phyloP scores from a whole-genome alignment of 305 asterid genomes.

The Fraxinus sp. region DNA sequence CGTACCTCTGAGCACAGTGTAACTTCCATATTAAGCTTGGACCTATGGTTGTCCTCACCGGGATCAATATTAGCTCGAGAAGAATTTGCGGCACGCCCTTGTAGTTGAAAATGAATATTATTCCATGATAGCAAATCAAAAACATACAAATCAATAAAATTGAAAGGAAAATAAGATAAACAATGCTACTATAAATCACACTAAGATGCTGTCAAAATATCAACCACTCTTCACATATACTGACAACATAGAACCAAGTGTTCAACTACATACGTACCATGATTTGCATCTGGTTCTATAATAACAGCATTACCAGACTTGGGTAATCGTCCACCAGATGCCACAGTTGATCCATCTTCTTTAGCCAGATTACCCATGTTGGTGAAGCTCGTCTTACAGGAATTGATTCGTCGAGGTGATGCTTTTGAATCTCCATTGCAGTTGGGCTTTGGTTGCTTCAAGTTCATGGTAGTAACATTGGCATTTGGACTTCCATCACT shows the following conservation, averaged over 20 bases:
- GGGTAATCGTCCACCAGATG: conserved; percentile 49
- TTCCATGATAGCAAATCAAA: conserved; percentile 22
- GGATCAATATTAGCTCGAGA: conserved; percentile 46
- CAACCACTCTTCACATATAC: conserved; percentile 7
- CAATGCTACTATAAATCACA: conserved; percentile 4
- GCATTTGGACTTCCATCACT: conserved; percentile 62
- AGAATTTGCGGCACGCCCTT: conserved; percentile 47
- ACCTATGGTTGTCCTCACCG: conserved; percentile 40
- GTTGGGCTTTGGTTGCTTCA: conserved; percentile 52
- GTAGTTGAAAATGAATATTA: conserved; percentile 28
- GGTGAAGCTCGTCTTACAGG: conserved; percentile 40
- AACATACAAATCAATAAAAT: conserved; percentile 1
- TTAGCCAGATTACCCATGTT: conserved; percentile 46
- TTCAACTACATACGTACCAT: conserved; percentile 36
- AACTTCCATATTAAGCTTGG: conserved; percentile 45
- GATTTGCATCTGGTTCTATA: conserved; percentile 44
- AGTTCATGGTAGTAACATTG: conserved; percentile 44
- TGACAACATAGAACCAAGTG: conserved; percentile 5
- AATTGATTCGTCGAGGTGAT: conserved; percentile 48
- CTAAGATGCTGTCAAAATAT: conserved; percentile 5
- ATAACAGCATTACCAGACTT: conserved; percentile 42
- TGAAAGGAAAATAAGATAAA: conserved; percentile 1
- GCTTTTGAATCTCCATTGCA: conserved; percentile 59
- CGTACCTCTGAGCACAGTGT: conserved; percentile 55
- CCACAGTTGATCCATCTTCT: conserved; percentile 41